These are phyloP conservation scores for Arthrobotrys conoides DNA, from an alignment of 2,329 filamentous ascomycete species.

Conservation along the genomic window DNA sequence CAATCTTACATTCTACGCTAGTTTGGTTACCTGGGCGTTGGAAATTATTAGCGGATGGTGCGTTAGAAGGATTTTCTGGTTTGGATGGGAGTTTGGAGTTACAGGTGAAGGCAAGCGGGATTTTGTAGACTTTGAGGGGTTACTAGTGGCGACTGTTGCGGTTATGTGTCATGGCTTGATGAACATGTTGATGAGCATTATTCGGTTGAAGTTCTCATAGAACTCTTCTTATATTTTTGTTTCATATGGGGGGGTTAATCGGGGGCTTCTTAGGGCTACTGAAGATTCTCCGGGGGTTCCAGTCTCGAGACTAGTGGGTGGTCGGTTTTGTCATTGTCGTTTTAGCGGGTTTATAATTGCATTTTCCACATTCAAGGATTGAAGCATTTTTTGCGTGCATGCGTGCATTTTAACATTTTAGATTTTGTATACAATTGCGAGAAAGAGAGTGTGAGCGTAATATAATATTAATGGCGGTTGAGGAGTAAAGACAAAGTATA, in stretches of 20 bases:
- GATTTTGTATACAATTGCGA: neutral
- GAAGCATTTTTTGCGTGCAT: neutral
- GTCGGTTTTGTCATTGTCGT: neutral
- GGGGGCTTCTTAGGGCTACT: too few species aligned
- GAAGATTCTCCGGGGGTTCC: too few species aligned
- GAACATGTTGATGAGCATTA: slow-evolving; percentile 80
- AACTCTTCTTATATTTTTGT: neutral
- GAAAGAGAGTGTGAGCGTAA: neutral
- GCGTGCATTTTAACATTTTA: neutral
- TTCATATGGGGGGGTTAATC: too few species aligned
- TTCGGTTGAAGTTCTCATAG: slow-evolving; percentile 73
- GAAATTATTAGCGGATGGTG: slow-evolving; percentile 76
- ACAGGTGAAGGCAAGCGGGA: slow-evolving; percentile 77
- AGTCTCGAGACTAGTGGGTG: too few species aligned
- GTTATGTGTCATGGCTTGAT: slow-evolving; percentile 79
- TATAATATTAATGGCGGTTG: neutral
- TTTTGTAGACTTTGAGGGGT: slow-evolving; percentile 76
- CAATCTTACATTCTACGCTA: slow-evolving; percentile 75
- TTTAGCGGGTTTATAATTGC: neutral
- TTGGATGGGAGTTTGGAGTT: slow-evolving; percentile 75
- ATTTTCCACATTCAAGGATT: too few species aligned
- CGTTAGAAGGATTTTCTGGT: slow-evolving; percentile 73
- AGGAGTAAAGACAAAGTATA: neutral
- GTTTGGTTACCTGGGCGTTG: slow-evolving; percentile 77
- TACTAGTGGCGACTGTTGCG: slow-evolving; percentile 71